Evolutionary conservation across 768 basidiomycete genomes (phyloP).

Genomic region (Leccinum obscurum): DNA sequence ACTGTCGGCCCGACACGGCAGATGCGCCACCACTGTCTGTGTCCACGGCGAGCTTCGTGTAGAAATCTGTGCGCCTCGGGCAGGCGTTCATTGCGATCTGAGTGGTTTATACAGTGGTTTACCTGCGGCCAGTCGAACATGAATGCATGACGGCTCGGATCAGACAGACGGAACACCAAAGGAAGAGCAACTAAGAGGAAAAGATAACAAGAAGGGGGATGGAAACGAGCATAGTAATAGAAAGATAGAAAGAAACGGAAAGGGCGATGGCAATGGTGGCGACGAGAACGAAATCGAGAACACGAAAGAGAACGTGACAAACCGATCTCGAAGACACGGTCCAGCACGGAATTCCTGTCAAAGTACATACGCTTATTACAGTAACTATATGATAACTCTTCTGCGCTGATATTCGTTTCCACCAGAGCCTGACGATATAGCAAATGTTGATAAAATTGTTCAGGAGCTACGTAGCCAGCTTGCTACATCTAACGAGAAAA

Average conservation of each 20-base stretch:
- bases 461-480: no score
- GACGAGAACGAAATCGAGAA: background rate
- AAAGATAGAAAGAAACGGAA: background rate
- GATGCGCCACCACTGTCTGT: constrained; percentile 49
- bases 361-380: no score
- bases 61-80: constrained; percentile 63
- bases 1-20: constrained; percentile 48
- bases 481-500: no score
- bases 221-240: background rate
- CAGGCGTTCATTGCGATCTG: constrained; percentile 57
- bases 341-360: no score
- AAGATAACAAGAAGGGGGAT: background rate
- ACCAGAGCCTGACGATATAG: no score
- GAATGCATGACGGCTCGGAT: background rate
- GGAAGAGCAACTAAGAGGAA: background rate
- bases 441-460: no score
- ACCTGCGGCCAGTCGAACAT: constrained; percentile 1
- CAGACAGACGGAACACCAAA: no score
- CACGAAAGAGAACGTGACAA: constrained; percentile 39
- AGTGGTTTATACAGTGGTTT: constrained; percentile 20
- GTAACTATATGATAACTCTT: no score
- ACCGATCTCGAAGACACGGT: constrained; percentile 29
- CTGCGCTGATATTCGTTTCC: no score
- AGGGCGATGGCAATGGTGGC: background rate
- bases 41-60: constrained; percentile 56